Percentiles rank a stretch among this genome's conserved stretches.
phyloP scores from a whole-genome alignment of 768 basidiomycete species.

The Suillus decipiens region DNA sequence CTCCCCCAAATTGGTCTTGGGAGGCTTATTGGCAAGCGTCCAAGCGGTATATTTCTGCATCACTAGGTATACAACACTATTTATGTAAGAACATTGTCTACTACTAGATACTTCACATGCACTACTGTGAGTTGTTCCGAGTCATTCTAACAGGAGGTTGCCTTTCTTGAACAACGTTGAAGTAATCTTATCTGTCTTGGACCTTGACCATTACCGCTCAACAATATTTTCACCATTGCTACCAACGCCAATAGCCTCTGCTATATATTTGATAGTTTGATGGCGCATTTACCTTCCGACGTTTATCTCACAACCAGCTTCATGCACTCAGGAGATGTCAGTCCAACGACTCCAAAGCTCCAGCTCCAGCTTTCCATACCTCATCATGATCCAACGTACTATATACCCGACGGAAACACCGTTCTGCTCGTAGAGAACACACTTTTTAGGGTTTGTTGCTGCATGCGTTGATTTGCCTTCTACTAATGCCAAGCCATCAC shows the following conservation, averaged over 20 bases:
- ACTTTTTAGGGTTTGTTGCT: conserved; percentile 48
- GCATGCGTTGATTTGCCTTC: conserved; percentile 6
- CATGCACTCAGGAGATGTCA: conserved; percentile 34
- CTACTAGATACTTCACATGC: too few species aligned
- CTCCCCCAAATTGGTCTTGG: neutral
- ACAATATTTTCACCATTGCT: conserved; percentile 15
- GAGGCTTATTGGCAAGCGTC: conserved; percentile 6
- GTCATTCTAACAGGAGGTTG: neutral
- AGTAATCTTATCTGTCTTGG: conserved; percentile 13
- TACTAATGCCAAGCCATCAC: conserved; percentile 22
- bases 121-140: neutral
- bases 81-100: neutral
- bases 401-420: conserved; percentile 41
- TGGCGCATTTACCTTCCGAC: conserved; percentile 34
- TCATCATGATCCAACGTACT: conserved; percentile 42
- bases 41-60: conserved; percentile 12
- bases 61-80: conserved; percentile 13
- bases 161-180: neutral
- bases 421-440: conserved; percentile 45
- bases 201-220: conserved; percentile 14
- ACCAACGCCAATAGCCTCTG: neutral
- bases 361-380: conserved; percentile 35
- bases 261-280: conserved; percentile 14
- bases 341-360: conserved; percentile 36
- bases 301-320: conserved; percentile 34